Evolutionary conservation across 1,284 basidiomycete genomes (phyloP).

Genomic region (Golubevia sp.): DNA sequence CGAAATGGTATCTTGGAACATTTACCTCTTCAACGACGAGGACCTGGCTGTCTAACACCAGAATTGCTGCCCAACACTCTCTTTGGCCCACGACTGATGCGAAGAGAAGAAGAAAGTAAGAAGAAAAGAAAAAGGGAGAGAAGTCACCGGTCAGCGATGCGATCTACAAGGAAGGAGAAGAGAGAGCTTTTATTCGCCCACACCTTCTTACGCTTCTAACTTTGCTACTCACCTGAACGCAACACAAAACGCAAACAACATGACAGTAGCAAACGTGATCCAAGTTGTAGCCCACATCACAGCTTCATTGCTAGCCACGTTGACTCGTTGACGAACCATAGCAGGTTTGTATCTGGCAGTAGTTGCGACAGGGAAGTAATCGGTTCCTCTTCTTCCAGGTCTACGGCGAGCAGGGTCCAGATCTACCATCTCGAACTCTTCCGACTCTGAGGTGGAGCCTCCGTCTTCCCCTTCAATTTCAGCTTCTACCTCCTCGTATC

Average conservation of each 20-base stretch:
- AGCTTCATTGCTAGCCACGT: slow-evolving; percentile 27
- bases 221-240: slow-evolving; percentile 13
- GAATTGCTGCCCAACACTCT: slow-evolving; percentile 4
- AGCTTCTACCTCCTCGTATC: neutral
- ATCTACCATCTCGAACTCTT: slow-evolving; percentile 37
- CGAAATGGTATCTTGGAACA: no score
- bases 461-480: slow-evolving; percentile 5
- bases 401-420: slow-evolving; percentile 16
- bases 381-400: slow-evolving; percentile 31
- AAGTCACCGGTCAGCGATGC: neutral
- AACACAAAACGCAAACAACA: slow-evolving; percentile 43
- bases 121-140: neutral
- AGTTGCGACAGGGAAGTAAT: slow-evolving; percentile 38
- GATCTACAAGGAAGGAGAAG: neutral
- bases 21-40: no score
- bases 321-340: slow-evolving; percentile 38
- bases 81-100: slow-evolving; percentile 7
- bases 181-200: neutral
- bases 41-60: neutral
- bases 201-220: no score
- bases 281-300: slow-evolving; percentile 41
- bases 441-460: slow-evolving; percentile 11
- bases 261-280: slow-evolving; percentile 39
- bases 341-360: slow-evolving; percentile 32
- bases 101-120: neutral